Evolutionary conservation across 495 filamentous ascomycete genomes (phyloP), one percentile per base, ranked within the genome.

Genomic region (Penicillium bialowiezense): DNA sequence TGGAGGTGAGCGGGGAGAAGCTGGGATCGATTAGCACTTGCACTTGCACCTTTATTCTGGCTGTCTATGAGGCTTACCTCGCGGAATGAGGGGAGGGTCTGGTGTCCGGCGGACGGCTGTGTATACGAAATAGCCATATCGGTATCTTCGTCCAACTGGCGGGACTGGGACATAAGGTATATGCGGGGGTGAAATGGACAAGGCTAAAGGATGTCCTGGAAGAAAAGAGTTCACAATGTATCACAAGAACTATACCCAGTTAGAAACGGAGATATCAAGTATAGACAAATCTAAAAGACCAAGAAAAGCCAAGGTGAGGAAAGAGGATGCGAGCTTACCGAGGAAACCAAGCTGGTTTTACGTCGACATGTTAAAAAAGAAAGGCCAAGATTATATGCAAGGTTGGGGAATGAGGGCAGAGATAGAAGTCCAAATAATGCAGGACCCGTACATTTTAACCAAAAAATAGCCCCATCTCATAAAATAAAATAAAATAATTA

Each of bases 61-160:
- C 29, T 39, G 19, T 37, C 5, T 41, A 4, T 8, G 8, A 26
- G 8, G 23, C 69, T 64, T 44, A 75, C 72, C 60, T 76, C 71
- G 40, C 72, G 65, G 50, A 76, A 74, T 44, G 72, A 73, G 36
- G 72, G 72, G 15, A 76, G 64, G 17, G 67, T 65, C 52, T 69
- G 71, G 37, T 67, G 62, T 54, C 65, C 62, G 46, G 69, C 54
- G 44, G 68, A 51, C 32, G 67, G 57, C 47, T 64, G 61, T 50
- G 68, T 58, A 50, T 76, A 76, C 34, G 72, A 68, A 59, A 71
- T 68, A 56, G 71, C 67, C 71, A 76, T 76, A 48, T 68, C 59
- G 59, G 67, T 63, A 60, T 63, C 67, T 52, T 70, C 60, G 59
- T 67, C 62, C 51, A 56, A 41, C 52, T 64, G 59, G 49, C 60